Base-by-base conservation (phyloP, 2,329 filamentous ascomycete genomes). In the Trichophyton mentagrophytes region DNA sequence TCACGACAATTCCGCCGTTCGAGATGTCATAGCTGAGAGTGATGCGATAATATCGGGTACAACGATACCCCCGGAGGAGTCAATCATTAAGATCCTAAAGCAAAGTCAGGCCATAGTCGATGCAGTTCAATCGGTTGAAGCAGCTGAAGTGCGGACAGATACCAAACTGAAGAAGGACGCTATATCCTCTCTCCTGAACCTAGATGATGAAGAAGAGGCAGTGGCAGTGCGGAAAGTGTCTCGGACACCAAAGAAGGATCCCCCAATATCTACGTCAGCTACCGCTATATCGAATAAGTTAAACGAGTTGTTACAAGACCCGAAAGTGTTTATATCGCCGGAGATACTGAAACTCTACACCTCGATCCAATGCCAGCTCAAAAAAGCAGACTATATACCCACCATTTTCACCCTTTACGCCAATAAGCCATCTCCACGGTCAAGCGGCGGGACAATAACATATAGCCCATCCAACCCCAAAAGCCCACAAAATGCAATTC, bases 371-470 rank as follows among this genome's bases (percentile, higher is more conserved):
- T 80, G 85, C 30, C 80, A 85, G 9, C 81, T 97, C 49, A 82
- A 84, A 63, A 84, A 82, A 61, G 85, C 90, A 2, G 83, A 89
- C 65, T 85, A 88, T 51, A 82, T 97, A 64, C 90, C 92, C 5
- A 82, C 86, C 62, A 83, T 90, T 47, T 87, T 99, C 69, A 78
- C 85, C 61, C 80, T 96, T 59, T 97, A 92, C 71, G 89, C 89
- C 57, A 83, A 83, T 66, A 99, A 97, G 73, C 87, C 89, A 8
- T 78, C 85, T 64, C 88, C 90, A 1, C 75, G 80, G 58, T 77
- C 83, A 67, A 79, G 79, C 58, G 79, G 82, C 17, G 81, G 80
- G 15, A 80, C 81, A 7, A 76, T 89, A 59, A 75, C 76, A 64
- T 89, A 85, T 69, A 78, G 77, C 46, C 71, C 78, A 57, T 83